Evolutionary conservation across 2,329 filamentous ascomycete species (phyloP).

Genomic region (Fusarium coffeatum): DNA sequence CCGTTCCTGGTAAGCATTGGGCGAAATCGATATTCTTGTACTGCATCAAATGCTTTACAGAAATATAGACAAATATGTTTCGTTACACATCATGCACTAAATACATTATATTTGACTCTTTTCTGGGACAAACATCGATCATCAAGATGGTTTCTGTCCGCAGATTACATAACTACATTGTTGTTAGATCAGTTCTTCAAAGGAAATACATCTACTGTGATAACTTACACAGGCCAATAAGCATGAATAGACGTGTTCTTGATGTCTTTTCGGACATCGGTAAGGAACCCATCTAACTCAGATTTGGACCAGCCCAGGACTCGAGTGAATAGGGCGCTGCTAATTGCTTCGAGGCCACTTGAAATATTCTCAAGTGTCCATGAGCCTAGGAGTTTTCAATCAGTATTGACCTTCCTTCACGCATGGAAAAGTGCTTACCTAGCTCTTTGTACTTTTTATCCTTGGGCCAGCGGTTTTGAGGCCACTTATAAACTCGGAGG

Average conservation of each 20-base stretch:
- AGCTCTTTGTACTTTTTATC: constrained; percentile 62
- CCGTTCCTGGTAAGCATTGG: not conserved
- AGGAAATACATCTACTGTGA: not conserved
- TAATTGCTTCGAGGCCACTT: constrained; percentile 42
- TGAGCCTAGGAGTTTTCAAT: not conserved
- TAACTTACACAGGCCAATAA: constrained; percentile 44
- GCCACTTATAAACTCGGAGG: constrained; percentile 59
- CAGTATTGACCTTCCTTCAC: rapidly evolving
- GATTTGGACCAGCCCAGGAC: constrained; percentile 41
- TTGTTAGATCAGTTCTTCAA: not conserved
- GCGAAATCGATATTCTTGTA: not conserved
- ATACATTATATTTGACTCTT: not conserved
- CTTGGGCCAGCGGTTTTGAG: constrained; percentile 61
- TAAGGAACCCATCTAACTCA: constrained; percentile 44
- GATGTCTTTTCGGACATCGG: constrained; percentile 42
- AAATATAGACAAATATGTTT: not conserved
- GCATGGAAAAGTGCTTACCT: constrained; percentile 43
- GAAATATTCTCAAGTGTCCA: constrained; percentile 39
- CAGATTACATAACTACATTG: constrained; percentile 1
- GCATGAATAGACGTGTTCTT: constrained; percentile 44
- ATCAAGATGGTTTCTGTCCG: constrained; percentile 1
- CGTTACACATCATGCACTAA: not conserved
- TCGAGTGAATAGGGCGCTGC: constrained; percentile 45
- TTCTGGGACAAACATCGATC: not conserved
- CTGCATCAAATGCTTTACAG: not conserved